A percentile compares a stretch with the other conserved stretches of the same genome.
Evolutionary conservation across 148 eudicot species (phyloP).

Genomic region (Camellia granthamiana): DNA sequence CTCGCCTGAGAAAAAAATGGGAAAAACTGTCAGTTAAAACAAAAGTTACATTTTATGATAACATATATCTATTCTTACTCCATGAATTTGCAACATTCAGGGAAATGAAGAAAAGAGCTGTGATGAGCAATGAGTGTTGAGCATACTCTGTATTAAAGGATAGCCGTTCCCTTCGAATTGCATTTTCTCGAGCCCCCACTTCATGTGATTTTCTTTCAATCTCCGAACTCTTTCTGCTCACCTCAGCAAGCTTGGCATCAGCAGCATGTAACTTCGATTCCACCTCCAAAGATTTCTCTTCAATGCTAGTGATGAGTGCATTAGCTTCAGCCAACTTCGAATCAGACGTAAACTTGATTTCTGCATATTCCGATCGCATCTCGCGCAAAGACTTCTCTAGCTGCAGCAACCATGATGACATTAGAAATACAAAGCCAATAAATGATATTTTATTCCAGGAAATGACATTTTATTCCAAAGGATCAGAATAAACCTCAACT

Average conservation of each 20-base stretch:
- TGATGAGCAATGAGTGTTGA: not conserved
- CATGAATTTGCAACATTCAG: not conserved
- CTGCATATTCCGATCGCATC: slow-evolving; percentile 94
- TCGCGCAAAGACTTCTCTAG: slow-evolving; percentile 83
- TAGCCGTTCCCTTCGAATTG: slow-evolving; percentile 74
- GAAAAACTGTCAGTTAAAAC: not conserved
- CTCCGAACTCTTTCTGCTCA: slow-evolving; percentile 81
- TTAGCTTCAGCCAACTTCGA: slow-evolving; percentile 91
- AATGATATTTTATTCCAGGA: not conserved
- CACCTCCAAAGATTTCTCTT: slow-evolving; percentile 90
- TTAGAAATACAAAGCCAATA: slow-evolving; percentile 4
- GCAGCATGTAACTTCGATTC: slow-evolving; percentile 82
- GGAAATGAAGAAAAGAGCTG: not conserved
- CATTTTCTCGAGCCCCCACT: slow-evolving; percentile 68
- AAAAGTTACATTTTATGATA: not conserved
- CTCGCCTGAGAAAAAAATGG: slow-evolving; percentile 43
- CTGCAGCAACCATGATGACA: slow-evolving; percentile 45
- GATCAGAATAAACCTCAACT: not conserved
- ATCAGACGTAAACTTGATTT: slow-evolving; percentile 87
- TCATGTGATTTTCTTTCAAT: slow-evolving; percentile 73
- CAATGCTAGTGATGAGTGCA: slow-evolving; percentile 72
- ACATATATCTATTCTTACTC: not conserved
- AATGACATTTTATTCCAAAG: not conserved
- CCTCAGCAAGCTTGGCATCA: slow-evolving; percentile 92
- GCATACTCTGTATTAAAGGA: slow-evolving; percentile 84